phyloP scores from a whole-genome alignment of 106 monocot genomes.

The Dactylorhiza incarnata region DNA sequence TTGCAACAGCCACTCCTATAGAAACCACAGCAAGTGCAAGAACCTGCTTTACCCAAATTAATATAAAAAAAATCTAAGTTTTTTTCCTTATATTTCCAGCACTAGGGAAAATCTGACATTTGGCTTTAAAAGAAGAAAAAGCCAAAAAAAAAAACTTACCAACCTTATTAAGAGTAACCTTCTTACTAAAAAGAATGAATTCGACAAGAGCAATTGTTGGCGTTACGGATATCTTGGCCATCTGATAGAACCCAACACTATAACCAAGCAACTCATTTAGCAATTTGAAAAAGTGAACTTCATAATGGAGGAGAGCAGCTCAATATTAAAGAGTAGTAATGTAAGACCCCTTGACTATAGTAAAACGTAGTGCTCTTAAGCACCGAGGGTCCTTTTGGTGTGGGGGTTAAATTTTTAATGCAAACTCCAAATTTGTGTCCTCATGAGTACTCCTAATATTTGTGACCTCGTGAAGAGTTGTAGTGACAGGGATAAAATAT shows the following conservation, averaged over 20 bases:
- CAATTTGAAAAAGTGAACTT: background rate
- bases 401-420: too few relatives aligned
- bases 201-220: slow-evolving; percentile 95
- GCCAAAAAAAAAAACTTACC: background rate
- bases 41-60: slow-evolving; percentile 35
- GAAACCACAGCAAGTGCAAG: slow-evolving; percentile 64
- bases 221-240: slow-evolving; percentile 96
- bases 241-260: slow-evolving; percentile 97
- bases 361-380: too few relatives aligned
- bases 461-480: too few relatives aligned
- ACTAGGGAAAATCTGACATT: background rate
- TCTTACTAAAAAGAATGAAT: slow-evolving; percentile 70
- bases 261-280: slow-evolving; percentile 10
- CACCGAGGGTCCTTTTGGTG: too few relatives aligned
- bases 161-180: slow-evolving; percentile 64
- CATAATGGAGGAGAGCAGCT: background rate
- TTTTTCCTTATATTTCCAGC: background rate
- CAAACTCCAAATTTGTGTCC: too few relatives aligned
- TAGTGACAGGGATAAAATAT: too few relatives aligned
- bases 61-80: background rate
- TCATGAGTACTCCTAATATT: too few relatives aligned
- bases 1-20: slow-evolving; percentile 83
- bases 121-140: background rate
- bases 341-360: too few relatives aligned
- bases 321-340: background rate